Evolutionary conservation across 176 grass and related monocot genomes (phyloP).

Genomic region (Paspalum notatum): DNA sequence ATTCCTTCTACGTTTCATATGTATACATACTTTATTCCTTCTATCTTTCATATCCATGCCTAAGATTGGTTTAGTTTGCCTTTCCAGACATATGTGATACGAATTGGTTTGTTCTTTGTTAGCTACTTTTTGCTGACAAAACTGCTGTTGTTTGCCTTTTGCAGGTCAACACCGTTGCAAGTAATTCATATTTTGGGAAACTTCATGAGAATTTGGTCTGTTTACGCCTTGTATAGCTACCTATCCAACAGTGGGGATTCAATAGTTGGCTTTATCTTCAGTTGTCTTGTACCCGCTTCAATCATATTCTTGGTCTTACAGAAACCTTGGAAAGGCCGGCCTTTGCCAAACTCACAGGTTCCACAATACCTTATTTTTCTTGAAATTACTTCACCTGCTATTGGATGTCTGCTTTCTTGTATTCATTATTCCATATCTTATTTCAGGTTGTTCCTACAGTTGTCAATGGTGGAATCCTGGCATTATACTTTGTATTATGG

Average conservation of each 20-base stretch:
- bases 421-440: conserved; percentile 22
- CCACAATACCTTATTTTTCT: conserved; percentile 25
- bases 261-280: conserved; percentile 92
- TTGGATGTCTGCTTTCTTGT: conserved; percentile 2
- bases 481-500: conserved; percentile 93
- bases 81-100: conserved; percentile 5
- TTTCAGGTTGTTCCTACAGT: conserved; percentile 84
- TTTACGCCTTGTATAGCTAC: conserved; percentile 56
- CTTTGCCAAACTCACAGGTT: conserved; percentile 95
- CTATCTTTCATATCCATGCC: no score
- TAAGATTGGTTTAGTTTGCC: conserved; percentile 14
- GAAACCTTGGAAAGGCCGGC: conserved; percentile 91
- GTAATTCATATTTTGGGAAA: conserved; percentile 83
- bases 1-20: conserved; percentile 9
- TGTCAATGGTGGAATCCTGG: conserved; percentile 95
- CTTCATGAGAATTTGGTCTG: conserved; percentile 93
- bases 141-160: neutral
- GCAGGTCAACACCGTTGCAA: conserved; percentile 79
- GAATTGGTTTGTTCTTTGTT: neutral
- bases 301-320: conserved; percentile 85
- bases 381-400: conserved; percentile 28
- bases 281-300: conserved; percentile 83
- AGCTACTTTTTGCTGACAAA: neutral
- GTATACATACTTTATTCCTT: conserved; percentile 5
- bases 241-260: conserved; percentile 56